A percentile compares a stretch with the other conserved stretches of the same genome.
Conservation (phyloP, 768 basidiomycete genomes). For the Amanita polypyramis region DNA sequence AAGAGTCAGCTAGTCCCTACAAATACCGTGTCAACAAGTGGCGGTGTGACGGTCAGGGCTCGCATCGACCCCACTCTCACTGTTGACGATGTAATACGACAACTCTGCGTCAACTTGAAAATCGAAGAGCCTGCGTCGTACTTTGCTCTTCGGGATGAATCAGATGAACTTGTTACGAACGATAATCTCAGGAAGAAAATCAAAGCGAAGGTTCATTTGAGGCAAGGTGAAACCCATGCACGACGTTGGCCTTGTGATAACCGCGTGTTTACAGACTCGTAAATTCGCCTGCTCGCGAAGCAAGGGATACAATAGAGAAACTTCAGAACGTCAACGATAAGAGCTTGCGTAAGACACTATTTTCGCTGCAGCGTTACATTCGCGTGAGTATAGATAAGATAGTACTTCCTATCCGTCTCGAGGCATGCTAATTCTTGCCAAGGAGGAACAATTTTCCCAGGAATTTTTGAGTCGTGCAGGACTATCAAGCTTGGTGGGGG, state of each 20-base stretch:
- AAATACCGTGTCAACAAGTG: conserved; percentile 72
- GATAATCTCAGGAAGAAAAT: conserved; percentile 81
- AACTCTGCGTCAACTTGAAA: conserved; percentile 73
- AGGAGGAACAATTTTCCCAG: conserved; percentile 79
- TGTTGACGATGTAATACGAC: conserved; percentile 77
- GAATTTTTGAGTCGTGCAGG: conserved; percentile 73
- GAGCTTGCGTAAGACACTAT: conserved; percentile 57
- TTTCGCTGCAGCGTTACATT: conserved; percentile 72
- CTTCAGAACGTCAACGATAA: conserved; percentile 49
- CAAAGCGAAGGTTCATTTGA: conserved; percentile 65
- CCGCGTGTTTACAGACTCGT: conserved; percentile 45
- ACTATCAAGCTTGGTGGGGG: conserved; percentile 54
- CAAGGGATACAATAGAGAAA: conserved; percentile 64
- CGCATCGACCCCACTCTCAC: conserved; percentile 79
- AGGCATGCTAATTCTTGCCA: not conserved
- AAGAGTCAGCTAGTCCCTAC: conserved; percentile 56
- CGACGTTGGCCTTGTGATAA: conserved; percentile 1
- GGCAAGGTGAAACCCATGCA: conserved; percentile 32
- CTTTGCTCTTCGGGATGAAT: conserved; percentile 75
- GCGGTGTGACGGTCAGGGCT: conserved; percentile 67
- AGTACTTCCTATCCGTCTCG: not conserved
- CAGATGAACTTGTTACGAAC: conserved; percentile 76
- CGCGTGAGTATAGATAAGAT: conserved; percentile 34
- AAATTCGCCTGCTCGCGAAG: conserved; percentile 71
- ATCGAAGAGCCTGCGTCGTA: conserved; percentile 63